phyloP scores from a whole-genome alignment of 805 yeast genomes.

The Metschnikowia lochheadii region DNA sequence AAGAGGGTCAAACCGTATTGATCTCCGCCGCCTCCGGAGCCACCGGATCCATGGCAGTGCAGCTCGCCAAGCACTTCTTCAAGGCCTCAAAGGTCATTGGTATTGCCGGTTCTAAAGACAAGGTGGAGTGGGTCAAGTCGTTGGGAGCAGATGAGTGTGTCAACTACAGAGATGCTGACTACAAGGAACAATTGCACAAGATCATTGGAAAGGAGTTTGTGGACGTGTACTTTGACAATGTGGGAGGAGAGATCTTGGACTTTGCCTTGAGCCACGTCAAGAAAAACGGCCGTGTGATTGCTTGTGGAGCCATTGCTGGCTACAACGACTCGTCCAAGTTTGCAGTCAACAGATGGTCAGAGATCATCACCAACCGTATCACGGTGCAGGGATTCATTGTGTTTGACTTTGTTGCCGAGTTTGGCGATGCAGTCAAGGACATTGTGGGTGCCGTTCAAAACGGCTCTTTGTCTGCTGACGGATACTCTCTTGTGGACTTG shows the following conservation, averaged over 20 bases:
- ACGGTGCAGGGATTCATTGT: slow-evolving; percentile 52
- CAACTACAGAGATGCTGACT: slow-evolving; percentile 46
- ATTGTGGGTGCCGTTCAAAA: slow-evolving; percentile 33
- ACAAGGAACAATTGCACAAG: slow-evolving; percentile 22
- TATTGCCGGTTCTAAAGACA: slow-evolving; percentile 57
- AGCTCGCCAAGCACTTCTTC: slow-evolving; percentile 49
- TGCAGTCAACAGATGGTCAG: slow-evolving; percentile 37
- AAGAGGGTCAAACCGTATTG: slow-evolving; percentile 44
- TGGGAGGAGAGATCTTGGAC: slow-evolving; percentile 58
- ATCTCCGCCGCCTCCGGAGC: slow-evolving; percentile 71
- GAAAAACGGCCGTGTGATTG: slow-evolving; percentile 43
- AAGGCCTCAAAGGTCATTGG: slow-evolving; percentile 57
- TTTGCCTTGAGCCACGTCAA: slow-evolving; percentile 37
- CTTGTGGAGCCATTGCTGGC: slow-evolving; percentile 63
- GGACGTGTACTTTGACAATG: slow-evolving; percentile 57
- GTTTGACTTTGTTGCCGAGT: slow-evolving; percentile 37
- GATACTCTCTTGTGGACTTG: slow-evolving; percentile 38
- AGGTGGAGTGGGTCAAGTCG: slow-evolving; percentile 49
- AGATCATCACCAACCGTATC: slow-evolving; percentile 48
- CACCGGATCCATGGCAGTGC: slow-evolving; percentile 60
- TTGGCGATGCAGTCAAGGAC: slow-evolving; percentile 34
- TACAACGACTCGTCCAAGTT: slow-evolving; percentile 43
- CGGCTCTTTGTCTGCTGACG: slow-evolving; percentile 39
- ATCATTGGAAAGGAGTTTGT: slow-evolving; percentile 44
- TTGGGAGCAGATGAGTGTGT: slow-evolving; percentile 51